Percentiles rank a stretch among this genome's conserved stretches.
These are phyloP conservation scores for Chrysanthemum makinoi DNA, from an alignment of 129 eudicot species.

Conservation along the genomic window DNA sequence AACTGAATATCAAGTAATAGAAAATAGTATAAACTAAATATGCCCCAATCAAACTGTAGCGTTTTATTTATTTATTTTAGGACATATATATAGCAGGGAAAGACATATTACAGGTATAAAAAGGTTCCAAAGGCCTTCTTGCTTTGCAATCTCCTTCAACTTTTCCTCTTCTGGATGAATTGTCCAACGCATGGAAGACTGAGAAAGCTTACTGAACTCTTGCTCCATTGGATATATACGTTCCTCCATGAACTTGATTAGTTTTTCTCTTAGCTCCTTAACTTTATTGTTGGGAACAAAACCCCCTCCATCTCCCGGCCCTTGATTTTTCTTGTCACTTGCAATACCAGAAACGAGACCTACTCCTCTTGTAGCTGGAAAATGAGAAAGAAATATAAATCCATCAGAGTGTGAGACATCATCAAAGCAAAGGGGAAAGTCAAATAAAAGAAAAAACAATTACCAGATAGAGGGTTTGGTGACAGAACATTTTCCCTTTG, in stretches of 20 bases:
- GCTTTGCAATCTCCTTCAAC: constrained; percentile 78
- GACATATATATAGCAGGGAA: constrained; percentile 1
- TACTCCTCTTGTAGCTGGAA: constrained; percentile 35
- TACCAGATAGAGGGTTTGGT: constrained; percentile 71
- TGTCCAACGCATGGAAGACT: constrained; percentile 74
- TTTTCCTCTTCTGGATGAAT: constrained; percentile 91
- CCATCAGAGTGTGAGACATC: background rate
- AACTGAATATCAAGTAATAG: constrained; percentile 38
- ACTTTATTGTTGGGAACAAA: constrained; percentile 70
- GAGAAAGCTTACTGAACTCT: constrained; percentile 69
- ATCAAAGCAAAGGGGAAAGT: background rate
- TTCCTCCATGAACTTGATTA: constrained; percentile 76
- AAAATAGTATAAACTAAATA: constrained; percentile 2
- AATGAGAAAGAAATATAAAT: constrained; percentile 7
- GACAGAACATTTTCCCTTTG: constrained; percentile 68
- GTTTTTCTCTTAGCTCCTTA: constrained; percentile 54
- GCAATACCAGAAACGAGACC: constrained; percentile 30
- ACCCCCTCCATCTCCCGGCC: constrained; percentile 45
- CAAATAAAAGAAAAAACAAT: background rate
- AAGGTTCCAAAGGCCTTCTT: constrained; percentile 94
- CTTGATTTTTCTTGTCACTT: constrained; percentile 35
- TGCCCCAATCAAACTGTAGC: constrained; percentile 1
- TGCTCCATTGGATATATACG: constrained; percentile 78
- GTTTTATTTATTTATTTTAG: background rate
- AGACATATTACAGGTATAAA: constrained; percentile 71